Base-by-base conservation (phyloP, 176 grass and related monocot species). In the Puya raimondii region DNA sequence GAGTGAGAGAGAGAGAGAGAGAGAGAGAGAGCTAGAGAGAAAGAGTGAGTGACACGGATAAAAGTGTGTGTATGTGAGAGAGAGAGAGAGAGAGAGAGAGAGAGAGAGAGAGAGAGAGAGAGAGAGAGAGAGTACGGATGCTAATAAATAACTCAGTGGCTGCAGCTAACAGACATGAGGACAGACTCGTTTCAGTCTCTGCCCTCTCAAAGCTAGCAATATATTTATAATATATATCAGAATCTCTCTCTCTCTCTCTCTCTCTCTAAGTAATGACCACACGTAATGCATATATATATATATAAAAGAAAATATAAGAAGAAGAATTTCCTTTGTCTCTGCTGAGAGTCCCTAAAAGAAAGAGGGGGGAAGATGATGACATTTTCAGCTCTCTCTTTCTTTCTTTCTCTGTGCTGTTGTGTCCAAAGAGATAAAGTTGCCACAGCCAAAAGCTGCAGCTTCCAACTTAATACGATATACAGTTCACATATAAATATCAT, bases 371-470 rank as follows among this genome's bases (percentile, higher is more conserved):
- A 66, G 79, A 66, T 70, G 79, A 70, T 49, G 79, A 74, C 33
- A 86, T 74, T 86, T 78, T 78, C 72, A 76, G 72, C 77, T 85
- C 84, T 48, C 33, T 42, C 77, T 85, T 79, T 48, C 33, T 42
- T 42, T 42, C 33, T 42, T 42, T 42, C 33, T 42, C 33, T 42
- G 33, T 42, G 33, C 6, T 42, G 33, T 42, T 42, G 5, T 42
- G 6, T 42, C 33, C 33, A 42, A 42, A 42, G 33, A 42, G 5
- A 42, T 42, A 42, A 42, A 42, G 33, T 42, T 68, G 76, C 76
- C 79, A 68, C 84, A 82, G 67, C 80, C 76, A 76, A 87, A 87
- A 87, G 84, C 84, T 82, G 84, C n/a, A n/a, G n/a, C 48, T 3
- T 47, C 13, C 51, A 12, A 50, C 23, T 23, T 53, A 58, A 53